Conservation (phyloP, 2,329 filamentous ascomycete genomes). For the Colletotrichum siamense region DNA sequence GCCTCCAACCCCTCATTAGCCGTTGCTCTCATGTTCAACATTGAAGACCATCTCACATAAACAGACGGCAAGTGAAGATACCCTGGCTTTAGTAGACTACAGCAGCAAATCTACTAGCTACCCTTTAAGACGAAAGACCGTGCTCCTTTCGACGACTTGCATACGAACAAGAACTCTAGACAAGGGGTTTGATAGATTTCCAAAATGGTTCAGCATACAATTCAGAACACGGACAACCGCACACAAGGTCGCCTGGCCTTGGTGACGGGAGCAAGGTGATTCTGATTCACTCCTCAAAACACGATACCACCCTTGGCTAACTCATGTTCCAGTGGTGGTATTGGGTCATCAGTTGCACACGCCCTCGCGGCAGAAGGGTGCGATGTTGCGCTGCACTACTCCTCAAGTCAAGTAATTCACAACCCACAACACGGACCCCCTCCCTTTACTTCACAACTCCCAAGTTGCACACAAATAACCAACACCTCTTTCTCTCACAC, state of each 20-base stretch:
- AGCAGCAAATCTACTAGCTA: background rate
- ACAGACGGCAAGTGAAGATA: background rate
- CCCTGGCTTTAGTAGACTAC: background rate
- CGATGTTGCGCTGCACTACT: constrained; percentile 38
- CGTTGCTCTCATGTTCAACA: background rate
- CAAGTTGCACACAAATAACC: background rate
- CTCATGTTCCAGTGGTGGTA: constrained; percentile 33
- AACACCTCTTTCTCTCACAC: background rate
- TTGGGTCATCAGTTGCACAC: constrained; percentile 36
- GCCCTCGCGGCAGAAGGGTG: constrained; percentile 39
- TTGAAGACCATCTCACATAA: background rate
- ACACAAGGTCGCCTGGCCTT: constrained; percentile 34
- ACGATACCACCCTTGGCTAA: background rate
- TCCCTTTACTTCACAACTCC: background rate
- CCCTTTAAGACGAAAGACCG: background rate
- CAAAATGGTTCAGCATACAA: constrained; percentile 16
- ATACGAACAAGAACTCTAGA: background rate
- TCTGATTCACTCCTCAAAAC: background rate
- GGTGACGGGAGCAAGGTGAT: constrained; percentile 37
- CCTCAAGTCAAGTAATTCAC: constrained; percentile 32
- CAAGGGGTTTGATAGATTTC: background rate
- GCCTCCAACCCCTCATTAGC: background rate
- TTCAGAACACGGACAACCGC: constrained; percentile 28
- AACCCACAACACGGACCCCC: background rate
- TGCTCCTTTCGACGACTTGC: background rate